These are phyloP conservation scores for Yamadazyma spencermartinsiae DNA, from an alignment of 1,139 yeast genomes.

Conservation along the genomic window DNA sequence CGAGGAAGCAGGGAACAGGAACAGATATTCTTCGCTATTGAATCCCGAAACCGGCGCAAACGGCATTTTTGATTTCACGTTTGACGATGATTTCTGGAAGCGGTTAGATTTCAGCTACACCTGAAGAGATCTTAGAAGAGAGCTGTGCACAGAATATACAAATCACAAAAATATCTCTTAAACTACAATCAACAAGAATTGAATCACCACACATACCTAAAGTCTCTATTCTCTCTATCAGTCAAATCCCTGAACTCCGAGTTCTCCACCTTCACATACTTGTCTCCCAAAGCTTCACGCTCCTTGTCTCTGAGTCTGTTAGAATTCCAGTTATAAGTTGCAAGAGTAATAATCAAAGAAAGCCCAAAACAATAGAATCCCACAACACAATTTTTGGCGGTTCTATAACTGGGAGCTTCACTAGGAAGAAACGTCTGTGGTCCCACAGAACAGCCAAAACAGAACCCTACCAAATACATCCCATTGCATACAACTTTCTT, in stretches of 20 bases:
- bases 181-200: neutral
- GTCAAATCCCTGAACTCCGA: slow-evolving; percentile 16
- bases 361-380: slow-evolving; percentile 25
- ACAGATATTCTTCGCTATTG: neutral
- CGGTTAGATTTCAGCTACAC: slow-evolving; percentile 10
- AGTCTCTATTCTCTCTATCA: slow-evolving; percentile 19
- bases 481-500: slow-evolving; percentile 25
- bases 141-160: no score
- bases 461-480: slow-evolving; percentile 22
- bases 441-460: slow-evolving; percentile 24
- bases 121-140: no score
- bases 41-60: slow-evolving; percentile 4
- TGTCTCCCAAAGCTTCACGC: slow-evolving; percentile 18
- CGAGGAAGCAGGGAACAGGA: neutral
- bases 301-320: slow-evolving; percentile 20
- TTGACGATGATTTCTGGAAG: slow-evolving; percentile 18
- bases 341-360: slow-evolving; percentile 7
- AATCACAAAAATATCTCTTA: neutral
- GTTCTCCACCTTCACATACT: slow-evolving; percentile 12
- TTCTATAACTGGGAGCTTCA: slow-evolving; percentile 24
- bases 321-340: slow-evolving; percentile 9
- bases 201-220: slow-evolving; percentile 18
- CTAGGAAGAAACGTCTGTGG: slow-evolving; percentile 25
- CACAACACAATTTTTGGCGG: slow-evolving; percentile 14
- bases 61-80: slow-evolving; percentile 13